A percentile compares a stretch with the other conserved stretches of the same genome.
Conservation (phyloP, 2,329 filamentous ascomycete genomes). For the Fusarium marasasianum region DNA sequence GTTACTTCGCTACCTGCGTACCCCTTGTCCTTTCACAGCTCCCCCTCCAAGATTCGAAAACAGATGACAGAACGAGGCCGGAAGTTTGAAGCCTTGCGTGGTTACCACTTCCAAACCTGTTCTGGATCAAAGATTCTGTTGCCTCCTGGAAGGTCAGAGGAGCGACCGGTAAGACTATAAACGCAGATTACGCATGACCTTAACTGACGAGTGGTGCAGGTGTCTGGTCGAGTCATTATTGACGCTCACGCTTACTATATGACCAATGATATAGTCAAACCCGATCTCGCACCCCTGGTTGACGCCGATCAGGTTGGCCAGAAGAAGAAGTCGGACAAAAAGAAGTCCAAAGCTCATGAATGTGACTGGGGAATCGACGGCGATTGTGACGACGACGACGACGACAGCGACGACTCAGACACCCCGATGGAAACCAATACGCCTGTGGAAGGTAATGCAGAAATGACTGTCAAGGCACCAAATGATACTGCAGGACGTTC, state of each 20-base stretch:
- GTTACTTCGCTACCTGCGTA: slow-evolving; percentile 44
- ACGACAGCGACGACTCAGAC: neutral
- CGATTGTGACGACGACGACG: rapidly evolving
- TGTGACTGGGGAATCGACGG: neutral
- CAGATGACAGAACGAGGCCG: slow-evolving; percentile 45
- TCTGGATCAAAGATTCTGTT: slow-evolving; percentile 45
- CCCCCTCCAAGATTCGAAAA: slow-evolving; percentile 38
- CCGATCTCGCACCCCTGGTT: slow-evolving; percentile 30
- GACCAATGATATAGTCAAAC: slow-evolving; percentile 44
- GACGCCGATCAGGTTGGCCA: neutral
- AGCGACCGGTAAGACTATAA: slow-evolving; percentile 33
- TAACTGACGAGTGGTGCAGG: neutral
- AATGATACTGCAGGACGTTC: slow-evolving; percentile 4
- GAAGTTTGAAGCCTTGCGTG: slow-evolving; percentile 46
- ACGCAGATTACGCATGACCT: rapidly evolving
- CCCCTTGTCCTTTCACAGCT: slow-evolving; percentile 42
- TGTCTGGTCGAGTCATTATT: slow-evolving; percentile 46
- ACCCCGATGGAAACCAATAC: too few species aligned
- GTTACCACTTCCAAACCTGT: slow-evolving; percentile 46
- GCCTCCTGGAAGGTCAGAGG: slow-evolving; percentile 35
- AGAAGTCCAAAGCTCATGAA: neutral
- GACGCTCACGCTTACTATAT: slow-evolving; percentile 50
- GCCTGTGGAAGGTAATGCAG: neutral
- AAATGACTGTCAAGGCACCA: neutral
- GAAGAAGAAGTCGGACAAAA: neutral